A percentile compares a stretch with the other conserved stretches of the same genome.
phyloP scores from a whole-genome alignment of 805 yeast genomes.

The Metschnikowia amazonensis region DNA sequence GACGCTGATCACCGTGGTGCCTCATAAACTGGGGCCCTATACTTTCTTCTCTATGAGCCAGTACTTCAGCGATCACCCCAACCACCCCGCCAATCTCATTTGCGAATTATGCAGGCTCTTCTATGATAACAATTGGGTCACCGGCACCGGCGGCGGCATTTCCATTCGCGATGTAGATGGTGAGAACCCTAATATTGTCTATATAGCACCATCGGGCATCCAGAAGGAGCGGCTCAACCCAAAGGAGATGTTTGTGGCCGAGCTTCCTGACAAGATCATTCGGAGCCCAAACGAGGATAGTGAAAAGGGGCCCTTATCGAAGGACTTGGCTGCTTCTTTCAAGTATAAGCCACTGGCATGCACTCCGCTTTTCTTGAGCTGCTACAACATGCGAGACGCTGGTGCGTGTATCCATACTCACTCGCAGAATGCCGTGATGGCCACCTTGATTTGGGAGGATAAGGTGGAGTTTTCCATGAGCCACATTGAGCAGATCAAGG shows the following conservation, averaged over 20 bases:
- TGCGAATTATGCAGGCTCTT: constrained; percentile 77
- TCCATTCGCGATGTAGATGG: constrained; percentile 58
- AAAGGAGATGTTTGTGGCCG: constrained; percentile 74
- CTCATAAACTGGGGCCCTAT: background rate
- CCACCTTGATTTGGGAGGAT: constrained; percentile 60
- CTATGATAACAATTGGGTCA: constrained; percentile 82
- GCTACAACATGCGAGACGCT: constrained; percentile 63
- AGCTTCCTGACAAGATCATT: constrained; percentile 49
- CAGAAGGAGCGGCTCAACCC: constrained; percentile 88
- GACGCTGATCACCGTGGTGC: too few species aligned
- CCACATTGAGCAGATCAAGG: constrained; percentile 89
- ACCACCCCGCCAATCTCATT: constrained; percentile 80
- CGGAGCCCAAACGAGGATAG: constrained; percentile 49
- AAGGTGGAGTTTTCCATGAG: constrained; percentile 68
- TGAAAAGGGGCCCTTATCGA: constrained; percentile 18
- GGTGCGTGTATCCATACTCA: constrained; percentile 96
- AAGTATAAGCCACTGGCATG: constrained; percentile 87
- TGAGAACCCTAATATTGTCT: constrained; percentile 46
- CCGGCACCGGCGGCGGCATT: constrained; percentile 96
- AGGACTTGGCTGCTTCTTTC: constrained; percentile 35
- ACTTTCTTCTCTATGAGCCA: background rate
- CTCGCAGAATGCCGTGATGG: constrained; percentile 83
- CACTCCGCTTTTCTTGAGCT: constrained; percentile 79
- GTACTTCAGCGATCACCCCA: constrained; percentile 34
- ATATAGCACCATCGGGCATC: constrained; percentile 92